Percentiles rank a stretch among this genome's conserved stretches.
Evolutionary conservation across 2,329 filamentous ascomycete genomes (phyloP).

Genomic region (Arthroderma uncinatum): DNA sequence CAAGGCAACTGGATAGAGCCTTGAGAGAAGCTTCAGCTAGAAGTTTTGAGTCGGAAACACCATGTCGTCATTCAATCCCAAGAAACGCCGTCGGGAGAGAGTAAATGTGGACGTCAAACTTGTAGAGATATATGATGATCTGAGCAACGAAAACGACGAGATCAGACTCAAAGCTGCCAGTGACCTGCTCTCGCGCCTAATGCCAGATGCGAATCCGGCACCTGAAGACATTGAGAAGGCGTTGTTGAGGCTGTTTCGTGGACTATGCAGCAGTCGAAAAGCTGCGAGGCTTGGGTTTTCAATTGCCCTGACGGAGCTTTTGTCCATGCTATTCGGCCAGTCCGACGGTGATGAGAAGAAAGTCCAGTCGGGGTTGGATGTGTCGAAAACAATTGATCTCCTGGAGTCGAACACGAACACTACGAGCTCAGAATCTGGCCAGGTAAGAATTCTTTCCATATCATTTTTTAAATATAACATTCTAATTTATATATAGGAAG

Average conservation of each 20-base stretch:
- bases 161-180: constrained; percentile 37
- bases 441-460: constrained; percentile 30
- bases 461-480: constrained; percentile 22
- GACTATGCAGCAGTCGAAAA: constrained; percentile 81
- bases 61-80: constrained; percentile 9
- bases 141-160: constrained; percentile 37
- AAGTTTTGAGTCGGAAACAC: neutral
- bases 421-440: constrained; percentile 42
- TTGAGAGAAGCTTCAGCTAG: neutral
- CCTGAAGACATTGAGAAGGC: constrained; percentile 33
- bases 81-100: constrained; percentile 33
- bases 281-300: constrained; percentile 82
- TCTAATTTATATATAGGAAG: constrained; percentile 55
- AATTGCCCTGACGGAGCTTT: constrained; percentile 70
- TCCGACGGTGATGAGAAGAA: constrained; percentile 16
- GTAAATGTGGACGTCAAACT: constrained; percentile 36
- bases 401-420: constrained; percentile 43
- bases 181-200: constrained; percentile 35
- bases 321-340: constrained; percentile 55
- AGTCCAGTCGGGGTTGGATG: constrained; percentile 24
- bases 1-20: too few relatives aligned
- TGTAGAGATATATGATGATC: constrained; percentile 40
- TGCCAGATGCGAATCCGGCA: constrained; percentile 29
- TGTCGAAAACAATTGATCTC: constrained; percentile 39
- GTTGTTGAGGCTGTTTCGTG: constrained; percentile 62